Percentiles rank a stretch among this genome's conserved stretches.
Conservation (phyloP, 768 basidiomycete species). For the Tephrocybe sp. region DNA sequence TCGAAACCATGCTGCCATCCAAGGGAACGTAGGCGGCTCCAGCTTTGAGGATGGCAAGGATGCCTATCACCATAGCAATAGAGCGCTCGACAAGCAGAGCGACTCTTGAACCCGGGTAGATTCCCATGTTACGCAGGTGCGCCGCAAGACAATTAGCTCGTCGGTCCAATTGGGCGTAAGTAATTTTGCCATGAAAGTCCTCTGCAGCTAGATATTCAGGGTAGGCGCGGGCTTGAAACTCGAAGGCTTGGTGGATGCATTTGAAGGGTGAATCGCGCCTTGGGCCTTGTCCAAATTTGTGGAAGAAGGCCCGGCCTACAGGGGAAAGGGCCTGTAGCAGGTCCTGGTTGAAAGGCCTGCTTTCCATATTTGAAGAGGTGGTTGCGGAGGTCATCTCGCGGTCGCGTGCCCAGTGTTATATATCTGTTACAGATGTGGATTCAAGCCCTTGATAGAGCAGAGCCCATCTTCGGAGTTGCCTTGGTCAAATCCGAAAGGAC, state of each 20-base stretch:
- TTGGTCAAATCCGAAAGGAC: no score
- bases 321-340: slow-evolving; percentile 27
- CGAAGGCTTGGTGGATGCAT: slow-evolving; percentile 58
- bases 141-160: slow-evolving; percentile 43
- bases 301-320: slow-evolving; percentile 41
- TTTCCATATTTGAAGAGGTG: slow-evolving; percentile 7
- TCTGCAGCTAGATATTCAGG: slow-evolving; percentile 47
- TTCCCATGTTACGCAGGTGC: slow-evolving; percentile 38
- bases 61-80: slow-evolving; percentile 49
- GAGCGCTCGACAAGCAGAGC: slow-evolving; percentile 53
- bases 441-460: neutral
- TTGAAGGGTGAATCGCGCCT: slow-evolving; percentile 35
- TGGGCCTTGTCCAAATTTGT: slow-evolving; percentile 42
- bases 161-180: slow-evolving; percentile 47
- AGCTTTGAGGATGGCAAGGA: slow-evolving; percentile 53
- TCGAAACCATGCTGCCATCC: slow-evolving; percentile 54
- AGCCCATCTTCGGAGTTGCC: slow-evolving; percentile 2
- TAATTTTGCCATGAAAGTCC: slow-evolving; percentile 44
- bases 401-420: neutral
- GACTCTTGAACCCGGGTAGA: slow-evolving; percentile 45
- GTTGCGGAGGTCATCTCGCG: slow-evolving; percentile 3
- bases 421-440: slow-evolving; percentile 7
- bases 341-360: slow-evolving; percentile 15
- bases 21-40: slow-evolving; percentile 57
- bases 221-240: slow-evolving; percentile 34